Conservation (phyloP, 441 rosid species). For the Gossypium davidsonii region DNA sequence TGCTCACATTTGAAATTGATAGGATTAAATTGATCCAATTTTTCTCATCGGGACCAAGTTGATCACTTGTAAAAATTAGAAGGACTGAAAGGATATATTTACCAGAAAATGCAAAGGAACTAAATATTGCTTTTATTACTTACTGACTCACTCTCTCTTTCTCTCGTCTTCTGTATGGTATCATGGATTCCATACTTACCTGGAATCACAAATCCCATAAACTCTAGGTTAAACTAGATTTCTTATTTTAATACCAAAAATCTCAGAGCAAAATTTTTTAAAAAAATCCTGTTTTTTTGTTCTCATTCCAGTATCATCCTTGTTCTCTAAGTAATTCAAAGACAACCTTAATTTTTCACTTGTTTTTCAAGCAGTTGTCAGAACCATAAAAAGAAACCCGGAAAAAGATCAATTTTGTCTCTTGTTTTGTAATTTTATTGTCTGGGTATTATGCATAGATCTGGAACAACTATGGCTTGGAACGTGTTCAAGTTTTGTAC, state of each 20-base stretch:
- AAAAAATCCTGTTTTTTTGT: too few species aligned
- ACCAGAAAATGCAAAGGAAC: too few species aligned
- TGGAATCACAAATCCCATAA: constrained; percentile 23
- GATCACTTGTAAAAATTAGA: too few species aligned
- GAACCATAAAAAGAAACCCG: background rate
- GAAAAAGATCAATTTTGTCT: background rate
- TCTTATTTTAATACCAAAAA: background rate
- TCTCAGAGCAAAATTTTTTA: background rate
- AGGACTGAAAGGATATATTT: too few species aligned
- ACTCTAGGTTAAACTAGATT: constrained; percentile 39
- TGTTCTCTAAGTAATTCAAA: background rate
- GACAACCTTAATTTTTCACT: background rate
- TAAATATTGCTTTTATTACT: too few species aligned
- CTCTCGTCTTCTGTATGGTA: background rate
- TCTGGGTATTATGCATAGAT: constrained; percentile 55
- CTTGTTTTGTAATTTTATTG: background rate
- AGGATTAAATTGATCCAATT: too few species aligned
- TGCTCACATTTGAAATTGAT: too few species aligned
- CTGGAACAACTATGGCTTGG: constrained; percentile 92
- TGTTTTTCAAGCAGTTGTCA: background rate
- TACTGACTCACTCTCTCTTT: background rate
- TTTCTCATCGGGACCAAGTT: too few species aligned
- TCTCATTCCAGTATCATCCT: background rate
- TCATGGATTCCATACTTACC: constrained; percentile 27
- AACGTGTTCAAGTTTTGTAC: constrained; percentile 93